Conservation (phyloP, 2,329 filamentous ascomycete genomes). For the Aureobasidium sp. region DNA sequence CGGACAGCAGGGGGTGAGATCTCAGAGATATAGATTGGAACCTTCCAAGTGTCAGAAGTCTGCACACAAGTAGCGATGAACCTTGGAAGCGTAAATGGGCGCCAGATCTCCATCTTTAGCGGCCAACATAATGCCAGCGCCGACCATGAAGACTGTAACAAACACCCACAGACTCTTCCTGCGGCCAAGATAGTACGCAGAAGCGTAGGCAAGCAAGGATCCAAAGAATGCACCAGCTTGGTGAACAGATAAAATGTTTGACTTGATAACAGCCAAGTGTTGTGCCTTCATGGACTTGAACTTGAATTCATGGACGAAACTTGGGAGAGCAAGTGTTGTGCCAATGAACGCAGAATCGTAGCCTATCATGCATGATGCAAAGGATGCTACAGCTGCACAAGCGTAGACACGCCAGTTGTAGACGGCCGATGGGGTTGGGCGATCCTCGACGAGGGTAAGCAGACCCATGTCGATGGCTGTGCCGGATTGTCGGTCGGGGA, state of each 20-base stretch:
- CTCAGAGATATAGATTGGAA: conserved; percentile 54
- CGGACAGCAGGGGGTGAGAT: conserved; percentile 50
- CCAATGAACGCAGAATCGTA: conserved; percentile 72
- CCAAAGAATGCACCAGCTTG: conserved; percentile 82
- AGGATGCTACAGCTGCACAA: conserved; percentile 47
- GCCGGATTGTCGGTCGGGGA: background rate
- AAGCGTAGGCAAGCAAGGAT: conserved; percentile 58
- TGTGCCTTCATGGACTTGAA: conserved; percentile 44
- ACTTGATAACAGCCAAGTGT: conserved; percentile 52
- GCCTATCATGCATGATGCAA: conserved; percentile 51
- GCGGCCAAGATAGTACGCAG: conserved; percentile 60
- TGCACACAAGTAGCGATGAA: background rate
- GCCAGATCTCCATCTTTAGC: conserved; percentile 56
- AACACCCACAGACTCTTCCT: conserved; percentile 56
- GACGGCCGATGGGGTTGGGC: conserved; percentile 49
- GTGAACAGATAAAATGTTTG: conserved; percentile 74
- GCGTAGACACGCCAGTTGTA: conserved; percentile 55
- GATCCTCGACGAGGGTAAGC: conserved; percentile 29
- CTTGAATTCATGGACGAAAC: conserved; percentile 61
- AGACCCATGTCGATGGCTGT: conserved; percentile 27
- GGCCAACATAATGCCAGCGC: conserved; percentile 65
- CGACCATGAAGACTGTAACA: conserved; percentile 57
- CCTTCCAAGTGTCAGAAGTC: background rate
- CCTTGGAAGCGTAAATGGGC: conserved; percentile 38
- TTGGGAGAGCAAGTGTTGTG: conserved; percentile 61